Evolutionary conservation across 2,329 filamentous ascomycete genomes (phyloP).

Genomic region (Ophiostoma tasmaniense): DNA sequence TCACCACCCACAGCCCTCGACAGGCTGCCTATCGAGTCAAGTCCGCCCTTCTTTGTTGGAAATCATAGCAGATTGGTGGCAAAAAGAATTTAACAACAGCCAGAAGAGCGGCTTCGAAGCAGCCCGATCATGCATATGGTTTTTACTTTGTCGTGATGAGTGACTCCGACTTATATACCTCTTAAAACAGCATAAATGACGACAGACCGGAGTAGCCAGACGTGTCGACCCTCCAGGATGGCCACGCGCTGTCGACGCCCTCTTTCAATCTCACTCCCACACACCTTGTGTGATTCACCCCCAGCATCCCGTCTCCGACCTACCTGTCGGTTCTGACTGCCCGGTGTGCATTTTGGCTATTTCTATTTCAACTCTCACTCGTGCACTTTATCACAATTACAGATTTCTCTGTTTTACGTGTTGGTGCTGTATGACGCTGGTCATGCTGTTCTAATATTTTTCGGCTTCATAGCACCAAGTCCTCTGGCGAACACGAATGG

Average conservation of each 20-base stretch:
- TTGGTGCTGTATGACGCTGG: neutral
- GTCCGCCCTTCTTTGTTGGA: neutral
- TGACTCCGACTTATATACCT: neutral
- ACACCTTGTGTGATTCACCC: neutral
- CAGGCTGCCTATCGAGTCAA: neutral
- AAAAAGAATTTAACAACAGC: neutral
- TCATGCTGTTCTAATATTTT: neutral
- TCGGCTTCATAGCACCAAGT: no score
- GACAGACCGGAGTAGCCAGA: neutral
- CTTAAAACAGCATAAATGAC: neutral
- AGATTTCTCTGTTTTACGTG: neutral
- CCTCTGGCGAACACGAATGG: neutral
- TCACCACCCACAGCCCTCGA: neutral
- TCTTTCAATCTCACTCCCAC: neutral
- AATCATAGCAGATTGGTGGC: neutral
- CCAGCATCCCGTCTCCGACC: neutral
- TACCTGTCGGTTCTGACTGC: neutral
- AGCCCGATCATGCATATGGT: neutral
- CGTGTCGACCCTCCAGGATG: neutral
- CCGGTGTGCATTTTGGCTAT: neutral
- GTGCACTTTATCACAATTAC: neutral
- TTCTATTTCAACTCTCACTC: neutral
- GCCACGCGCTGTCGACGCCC: neutral
- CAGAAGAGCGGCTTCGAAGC: neutral
- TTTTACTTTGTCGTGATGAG: neutral